Evolutionary conservation across 2,329 filamentous ascomycete genomes (phyloP).

Genomic region (Neopestalotiopsis sp.): DNA sequence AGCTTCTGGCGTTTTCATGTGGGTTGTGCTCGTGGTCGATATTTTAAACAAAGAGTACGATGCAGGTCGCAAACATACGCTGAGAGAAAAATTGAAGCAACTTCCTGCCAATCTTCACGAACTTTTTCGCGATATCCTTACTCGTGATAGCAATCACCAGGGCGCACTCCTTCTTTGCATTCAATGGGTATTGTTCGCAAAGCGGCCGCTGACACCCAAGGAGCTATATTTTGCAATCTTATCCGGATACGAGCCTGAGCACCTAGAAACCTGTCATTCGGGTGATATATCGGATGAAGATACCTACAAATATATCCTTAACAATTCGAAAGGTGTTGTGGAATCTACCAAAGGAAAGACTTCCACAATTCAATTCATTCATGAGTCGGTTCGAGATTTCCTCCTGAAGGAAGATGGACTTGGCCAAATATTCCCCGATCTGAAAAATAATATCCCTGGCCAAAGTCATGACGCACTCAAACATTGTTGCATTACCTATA

Average conservation of each 20-base stretch:
- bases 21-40: constrained; percentile 47
- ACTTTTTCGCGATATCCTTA: constrained; percentile 47
- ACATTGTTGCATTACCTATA: constrained; percentile 31
- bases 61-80: constrained; percentile 35
- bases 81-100: constrained; percentile 41
- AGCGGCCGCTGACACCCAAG: constrained; percentile 43
- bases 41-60: constrained; percentile 49
- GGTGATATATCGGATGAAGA: constrained; percentile 23
- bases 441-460: constrained; percentile 36
- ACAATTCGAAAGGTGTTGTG: constrained; percentile 56
- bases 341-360: constrained; percentile 43
- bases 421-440: constrained; percentile 35
- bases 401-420: constrained; percentile 45
- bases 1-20: constrained; percentile 50
- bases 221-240: constrained; percentile 53
- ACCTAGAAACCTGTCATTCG: constrained; percentile 26
- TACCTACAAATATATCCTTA: constrained; percentile 42
- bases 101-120: constrained; percentile 43
- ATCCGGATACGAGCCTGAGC: constrained; percentile 27
- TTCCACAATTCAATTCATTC: constrained; percentile 56
- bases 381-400: constrained; percentile 57
- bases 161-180: constrained; percentile 42
- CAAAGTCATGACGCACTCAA: constrained; percentile 50
- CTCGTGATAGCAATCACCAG: constrained; percentile 38
- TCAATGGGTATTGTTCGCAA: constrained; percentile 59